Base-by-base conservation (phyloP, 129 eudicot species). In the Logfia minima region DNA sequence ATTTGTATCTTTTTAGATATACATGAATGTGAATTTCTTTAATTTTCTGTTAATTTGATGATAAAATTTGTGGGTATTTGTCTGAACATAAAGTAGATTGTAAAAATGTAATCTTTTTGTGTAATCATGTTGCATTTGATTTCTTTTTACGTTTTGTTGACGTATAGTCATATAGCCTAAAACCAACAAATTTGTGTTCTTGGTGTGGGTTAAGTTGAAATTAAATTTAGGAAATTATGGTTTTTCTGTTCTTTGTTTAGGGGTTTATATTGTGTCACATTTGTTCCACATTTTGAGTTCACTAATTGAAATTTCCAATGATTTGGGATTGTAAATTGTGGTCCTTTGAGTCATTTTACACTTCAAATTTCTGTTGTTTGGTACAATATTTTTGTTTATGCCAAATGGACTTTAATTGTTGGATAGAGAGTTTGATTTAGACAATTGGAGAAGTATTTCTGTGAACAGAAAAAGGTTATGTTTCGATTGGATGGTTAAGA, bases 21-120 rank as follows among this genome's bases (percentile, higher is more conserved):
- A 52, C 52, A 60, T 17, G 58, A 32, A 55, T 66, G 29, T 61
- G 59, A 72, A 60, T 79, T 51, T 53, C 28, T 29, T 28, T 60
- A 66, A 18, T 79, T 62, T 79, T 56, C 59, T 34, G 60, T 66
- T 72, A 9, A 59, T 83, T 67, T 58, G 77, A 76, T 74, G 26
- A 14, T 80, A 24, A 77, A 72, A 4, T 52, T 66, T 80, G 64
- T 77, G 76, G 77, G 80, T 75, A 45, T 56, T 58, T 75, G 35
- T 77, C 26, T 78, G 32, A 59, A 69, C 69, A 8, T 13, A 21
- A 71, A 63, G 29, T 61, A 29, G 51, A 61, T 48, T 5, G 53
- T 28, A 48, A 48, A 61, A 29, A 64, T 74, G 66, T 75, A 0
- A 70, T 82, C 19, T 60, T 69, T 81, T 59, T 81, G 68, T 24